Conservation (phyloP, 345 rosid genomes). For the Cochlearia excelsa region DNA sequence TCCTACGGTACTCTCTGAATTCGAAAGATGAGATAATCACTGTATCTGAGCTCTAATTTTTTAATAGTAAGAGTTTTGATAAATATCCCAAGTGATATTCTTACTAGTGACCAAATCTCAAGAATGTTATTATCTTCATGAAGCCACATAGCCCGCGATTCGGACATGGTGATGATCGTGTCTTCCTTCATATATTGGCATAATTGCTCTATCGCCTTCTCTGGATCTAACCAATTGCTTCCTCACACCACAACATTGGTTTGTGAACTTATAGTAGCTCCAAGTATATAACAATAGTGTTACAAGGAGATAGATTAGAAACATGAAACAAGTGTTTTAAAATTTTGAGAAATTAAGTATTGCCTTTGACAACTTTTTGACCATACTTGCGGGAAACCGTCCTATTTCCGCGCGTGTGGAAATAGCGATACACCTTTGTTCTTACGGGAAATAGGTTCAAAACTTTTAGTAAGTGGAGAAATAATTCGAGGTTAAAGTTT, state of each 20-base stretch:
- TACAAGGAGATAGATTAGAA: constrained; percentile 1
- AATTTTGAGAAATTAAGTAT: constrained; percentile 48
- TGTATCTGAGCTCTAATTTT: too few relatives aligned
- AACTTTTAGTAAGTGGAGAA: too few relatives aligned
- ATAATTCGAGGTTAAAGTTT: too few relatives aligned
- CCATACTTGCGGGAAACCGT: constrained; percentile 31
- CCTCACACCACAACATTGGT: constrained; percentile 76
- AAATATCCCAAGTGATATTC: constrained; percentile 31
- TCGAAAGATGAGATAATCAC: too few relatives aligned
- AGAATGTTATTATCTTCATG: constrained; percentile 47
- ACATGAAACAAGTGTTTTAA: constrained; percentile 13
- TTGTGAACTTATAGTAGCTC: constrained; percentile 95
- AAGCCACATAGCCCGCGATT: constrained; percentile 41
- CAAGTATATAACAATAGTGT: constrained; percentile 29
- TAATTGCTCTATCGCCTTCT: constrained; percentile 79
- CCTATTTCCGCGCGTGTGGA: too few relatives aligned
- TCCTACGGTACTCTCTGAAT: not conserved
- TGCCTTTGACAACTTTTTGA: constrained; percentile 96
- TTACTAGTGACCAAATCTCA: constrained; percentile 29
- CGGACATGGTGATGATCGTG: constrained; percentile 86
- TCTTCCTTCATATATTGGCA: constrained; percentile 98
- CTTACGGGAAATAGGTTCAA: too few relatives aligned
- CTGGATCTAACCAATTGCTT: constrained; percentile 96
- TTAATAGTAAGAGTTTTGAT: constrained; percentile 22
- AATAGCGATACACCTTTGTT: too few relatives aligned